Conservation (phyloP, 352 stramenopile species). For the Globisporangium alternatum region DNA sequence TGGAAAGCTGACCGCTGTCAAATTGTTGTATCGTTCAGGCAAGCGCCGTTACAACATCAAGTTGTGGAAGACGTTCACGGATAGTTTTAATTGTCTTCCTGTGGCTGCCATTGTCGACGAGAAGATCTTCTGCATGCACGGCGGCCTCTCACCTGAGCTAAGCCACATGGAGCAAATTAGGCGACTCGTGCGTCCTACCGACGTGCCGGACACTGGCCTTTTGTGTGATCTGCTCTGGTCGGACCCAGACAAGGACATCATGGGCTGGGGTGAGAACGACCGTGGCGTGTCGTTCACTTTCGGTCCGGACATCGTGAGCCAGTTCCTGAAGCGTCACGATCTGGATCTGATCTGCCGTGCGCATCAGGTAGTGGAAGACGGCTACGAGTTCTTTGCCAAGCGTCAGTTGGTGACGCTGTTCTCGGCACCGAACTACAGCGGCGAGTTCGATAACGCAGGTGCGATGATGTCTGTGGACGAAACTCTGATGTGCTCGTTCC, state of each 20-base stretch:
- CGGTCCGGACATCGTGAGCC: constrained; percentile 96
- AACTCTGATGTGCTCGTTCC: constrained; percentile 47
- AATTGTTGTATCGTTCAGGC: constrained; percentile 27
- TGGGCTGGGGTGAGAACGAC: constrained; percentile 98
- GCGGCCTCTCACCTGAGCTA: constrained; percentile 95
- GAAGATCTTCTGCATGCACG: constrained; percentile 99
- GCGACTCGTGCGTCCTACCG: constrained; percentile 90
- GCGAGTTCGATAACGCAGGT: constrained; percentile 99
- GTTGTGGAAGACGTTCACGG: constrained; percentile 98
- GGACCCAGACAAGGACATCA: constrained; percentile 98
- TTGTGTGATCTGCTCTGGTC: constrained; percentile 98
- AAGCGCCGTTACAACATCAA: constrained; percentile 95
- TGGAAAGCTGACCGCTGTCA: too few species aligned
- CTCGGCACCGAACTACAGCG: constrained; percentile 99
- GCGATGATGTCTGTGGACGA: constrained; percentile 82
- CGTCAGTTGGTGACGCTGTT: constrained; percentile 99
- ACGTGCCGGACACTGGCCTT: constrained; percentile 91
- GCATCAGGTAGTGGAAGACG: constrained; percentile 96
- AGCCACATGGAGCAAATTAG: constrained; percentile 93
- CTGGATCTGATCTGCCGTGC: constrained; percentile 97
- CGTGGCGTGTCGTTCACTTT: constrained; percentile 98
- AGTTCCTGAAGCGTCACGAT: constrained; percentile 97
- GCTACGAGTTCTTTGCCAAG: constrained; percentile 99
- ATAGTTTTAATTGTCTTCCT: constrained; percentile 92
- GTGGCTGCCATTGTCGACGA: constrained; percentile 98